phyloP scores from a whole-genome alignment of 176 grass and related monocot genomes.

The Avena atlantica region DNA sequence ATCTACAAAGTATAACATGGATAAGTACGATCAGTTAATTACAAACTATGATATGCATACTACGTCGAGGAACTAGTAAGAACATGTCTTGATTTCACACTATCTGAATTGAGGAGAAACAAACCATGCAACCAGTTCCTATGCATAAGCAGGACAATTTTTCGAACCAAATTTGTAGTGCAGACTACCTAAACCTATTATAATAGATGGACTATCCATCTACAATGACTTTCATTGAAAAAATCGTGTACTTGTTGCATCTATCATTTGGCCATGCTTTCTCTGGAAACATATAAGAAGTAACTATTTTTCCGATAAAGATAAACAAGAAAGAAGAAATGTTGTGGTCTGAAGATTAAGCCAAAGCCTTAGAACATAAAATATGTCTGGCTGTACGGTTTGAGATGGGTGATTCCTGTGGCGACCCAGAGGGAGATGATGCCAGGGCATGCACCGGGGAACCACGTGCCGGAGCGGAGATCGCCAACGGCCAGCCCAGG shows the following conservation, averaged over 20 bases:
- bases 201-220: no score
- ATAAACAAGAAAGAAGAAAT: no score
- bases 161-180: background rate
- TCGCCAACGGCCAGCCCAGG: no score
- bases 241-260: background rate
- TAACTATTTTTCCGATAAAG: background rate
- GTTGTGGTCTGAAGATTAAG: no score
- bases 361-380: no score
- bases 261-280: background rate
- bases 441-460: no score
- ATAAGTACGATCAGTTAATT: background rate
- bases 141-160: background rate
- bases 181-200: no score
- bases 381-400: no score
- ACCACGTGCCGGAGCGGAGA: no score
- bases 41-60: slow-evolving; percentile 10
- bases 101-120: background rate
- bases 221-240: background rate
- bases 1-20: background rate
- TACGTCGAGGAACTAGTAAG: background rate
- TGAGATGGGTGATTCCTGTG: no score
- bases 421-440: no score
- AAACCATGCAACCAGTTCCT: background rate
- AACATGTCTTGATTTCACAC: background rate
- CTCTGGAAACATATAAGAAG: background rate